Base-by-base conservation (phyloP, 139 green algal species). In the Haematococcus sp. region DNA sequence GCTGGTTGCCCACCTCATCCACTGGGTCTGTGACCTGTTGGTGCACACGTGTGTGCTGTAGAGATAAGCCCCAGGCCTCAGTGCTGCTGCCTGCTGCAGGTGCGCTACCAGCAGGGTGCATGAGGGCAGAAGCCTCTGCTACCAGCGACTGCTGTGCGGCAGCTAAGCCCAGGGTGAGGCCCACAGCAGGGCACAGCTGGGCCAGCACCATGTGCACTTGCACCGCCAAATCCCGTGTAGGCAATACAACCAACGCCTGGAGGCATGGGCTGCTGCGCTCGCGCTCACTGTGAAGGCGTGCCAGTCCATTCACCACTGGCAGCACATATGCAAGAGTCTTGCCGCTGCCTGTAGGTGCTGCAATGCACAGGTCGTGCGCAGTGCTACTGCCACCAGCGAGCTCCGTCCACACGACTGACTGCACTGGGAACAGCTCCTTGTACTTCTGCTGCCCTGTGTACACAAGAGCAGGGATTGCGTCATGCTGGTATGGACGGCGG, bases 321-420 rank as follows among this genome's bases (percentile, higher is more conserved):
- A 98, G 83, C 0, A 73, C 80, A 75, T 97, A 98, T 0, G 93
- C 88, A 23, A 98, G 79, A 1, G 93, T 98, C 78, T 98, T 98
- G 59, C 93, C 93, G 66, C 84, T 92, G 69, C 93, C 93, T 0
- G 93, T 98, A 25, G 93, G 93, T 0, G 92, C 91, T 27, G 75
- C 84, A 19, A 98, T 81, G 80, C 91, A 95, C n/a, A 97, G 65
- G 72, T 98, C 93, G 78, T 97, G 89, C 5, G 74, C 76, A 7
- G 60, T 54, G 73, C 81, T 89, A 43, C 63, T 31, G 15, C 93
- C 93, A 19, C 93, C 93, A 1, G 75, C 88, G 0, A 83, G 79
- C 46, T 88, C 67, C 1, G 70, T 60, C 93, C 91, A 97, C 25
- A 91, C 84, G 27, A 85, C 88, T 23, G 86, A 81, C 71, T 76